Base-by-base conservation (phyloP, 176 grass and related monocot genomes). In the maize (Zea mays) region DNA sequence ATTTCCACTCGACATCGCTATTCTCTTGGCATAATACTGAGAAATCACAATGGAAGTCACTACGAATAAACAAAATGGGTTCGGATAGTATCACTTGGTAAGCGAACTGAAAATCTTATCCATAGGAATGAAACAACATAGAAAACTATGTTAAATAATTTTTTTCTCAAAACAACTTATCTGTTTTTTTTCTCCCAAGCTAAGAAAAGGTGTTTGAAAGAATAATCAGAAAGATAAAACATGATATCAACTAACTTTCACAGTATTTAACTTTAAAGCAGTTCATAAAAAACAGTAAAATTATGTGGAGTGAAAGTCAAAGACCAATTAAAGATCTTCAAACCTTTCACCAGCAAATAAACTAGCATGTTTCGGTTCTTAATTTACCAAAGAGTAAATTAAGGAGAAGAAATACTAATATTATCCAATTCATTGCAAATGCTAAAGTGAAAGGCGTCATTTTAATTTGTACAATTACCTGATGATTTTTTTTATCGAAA, bases 401-500 rank as follows among this genome's bases (percentile, higher is more conserved):
- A 47, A 44, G 72, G 38, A 42, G 45, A 72, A 66, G 7, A 82
- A 55, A 13, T 21, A 12, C 10, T 16, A 61, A 52, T 65, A 73
- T 49, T 42, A 39, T 65, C 19, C 33, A 39, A n/a, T 65, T 49
- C 12, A 21, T 46, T 21, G 10, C 61, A 67, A 19, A 6, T 4
- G 14, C 70, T 48, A 15, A 48, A 74, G 37, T 54, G 52, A 73
- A 83, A 55, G 27, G 11, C 72, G 61, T 55, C 37, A 60, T 52
- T 45, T n/a, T 49, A 73, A 62, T 4, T n/a, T 58, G 36, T 35
- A 78, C 49, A 72, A 63, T 71, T 87, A 97, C 93, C 91, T 97
- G 94, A 86, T 90, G 91, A 89, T 82, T n/a, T n/a, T n/a, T n/a
- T n/a, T n/a, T n/a, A n/a, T n/a, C n/a, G n/a, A n/a, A n/a, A n/a